These are phyloP conservation scores for Penicillium sp. DNA, from an alignment of 2,329 filamentous ascomycete species.

Conservation along the genomic window DNA sequence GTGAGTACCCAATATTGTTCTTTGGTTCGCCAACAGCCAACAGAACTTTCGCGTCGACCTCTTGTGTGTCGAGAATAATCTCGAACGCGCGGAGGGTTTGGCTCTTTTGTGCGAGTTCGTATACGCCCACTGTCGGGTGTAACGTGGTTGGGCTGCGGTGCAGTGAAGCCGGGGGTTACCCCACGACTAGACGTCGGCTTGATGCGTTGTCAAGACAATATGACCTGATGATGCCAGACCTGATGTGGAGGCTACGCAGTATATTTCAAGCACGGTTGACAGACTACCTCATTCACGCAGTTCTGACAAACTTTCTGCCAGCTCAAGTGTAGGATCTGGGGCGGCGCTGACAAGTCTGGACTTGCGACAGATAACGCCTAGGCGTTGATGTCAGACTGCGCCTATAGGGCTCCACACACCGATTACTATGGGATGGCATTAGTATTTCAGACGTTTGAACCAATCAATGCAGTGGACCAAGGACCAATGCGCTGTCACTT, in stretches of 20 bases:
- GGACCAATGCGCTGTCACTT: constrained; percentile 31
- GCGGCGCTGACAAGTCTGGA: constrained; percentile 26
- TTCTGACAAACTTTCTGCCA: constrained; percentile 21
- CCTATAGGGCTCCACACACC: constrained; percentile 21
- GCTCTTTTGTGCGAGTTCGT: constrained; percentile 34
- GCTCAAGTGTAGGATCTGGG: constrained; percentile 27
- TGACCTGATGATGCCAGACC: constrained; percentile 28
- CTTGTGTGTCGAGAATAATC: constrained; percentile 24
- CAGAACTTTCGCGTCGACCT: constrained; percentile 14
- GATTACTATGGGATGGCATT: constrained; percentile 23
- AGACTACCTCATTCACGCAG: constrained; percentile 21
- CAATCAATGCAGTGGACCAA: constrained; percentile 12
- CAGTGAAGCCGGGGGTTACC: constrained; percentile 37
- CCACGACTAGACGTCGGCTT: constrained; percentile 31
- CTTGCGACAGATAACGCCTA: constrained; percentile 13
- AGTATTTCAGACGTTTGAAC: constrained; percentile 22
- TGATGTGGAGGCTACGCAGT: constrained; percentile 19
- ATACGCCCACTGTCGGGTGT: constrained; percentile 32
- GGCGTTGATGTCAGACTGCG: constrained; percentile 29
- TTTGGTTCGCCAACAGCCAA: constrained; percentile 17
- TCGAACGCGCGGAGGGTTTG: constrained; percentile 29
- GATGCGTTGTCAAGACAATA: constrained; percentile 44
- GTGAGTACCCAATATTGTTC: constrained; percentile 5
- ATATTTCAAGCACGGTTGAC: constrained; percentile 29
- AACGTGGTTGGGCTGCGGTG: constrained; percentile 47